Percentiles rank a stretch among this genome's conserved stretches.
Evolutionary conservation across 805 yeast genomes (phyloP).

Genomic region (Brettanomyces nanus): DNA sequence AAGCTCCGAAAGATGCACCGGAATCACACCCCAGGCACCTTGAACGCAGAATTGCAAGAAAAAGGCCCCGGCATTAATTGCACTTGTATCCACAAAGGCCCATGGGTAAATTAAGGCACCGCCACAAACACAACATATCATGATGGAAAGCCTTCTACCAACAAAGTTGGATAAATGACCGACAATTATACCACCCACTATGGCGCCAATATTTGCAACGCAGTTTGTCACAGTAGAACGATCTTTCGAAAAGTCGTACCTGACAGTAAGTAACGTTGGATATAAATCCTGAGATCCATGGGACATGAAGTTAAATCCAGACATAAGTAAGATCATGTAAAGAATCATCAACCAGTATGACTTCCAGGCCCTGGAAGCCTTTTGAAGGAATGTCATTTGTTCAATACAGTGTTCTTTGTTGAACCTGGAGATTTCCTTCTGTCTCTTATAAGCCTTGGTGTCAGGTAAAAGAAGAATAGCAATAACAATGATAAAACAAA

Average conservation of each 20-base stretch:
- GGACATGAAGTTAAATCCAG: slow-evolving; percentile 55
- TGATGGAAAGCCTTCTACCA: slow-evolving; percentile 48
- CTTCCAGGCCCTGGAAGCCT: slow-evolving; percentile 30
- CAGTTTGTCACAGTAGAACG: slow-evolving; percentile 47
- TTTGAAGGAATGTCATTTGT: slow-evolving; percentile 26
- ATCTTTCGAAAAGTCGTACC: slow-evolving; percentile 33
- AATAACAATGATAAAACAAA: slow-evolving; percentile 32
- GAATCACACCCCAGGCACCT: slow-evolving; percentile 65
- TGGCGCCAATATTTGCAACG: slow-evolving; percentile 52
- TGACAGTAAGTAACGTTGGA: slow-evolving; percentile 45
- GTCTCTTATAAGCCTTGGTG: slow-evolving; percentile 43
- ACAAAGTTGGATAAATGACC: slow-evolving; percentile 48
- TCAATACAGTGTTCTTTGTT: slow-evolving; percentile 23
- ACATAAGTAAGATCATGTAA: slow-evolving; percentile 51
- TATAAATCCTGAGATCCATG: slow-evolving; percentile 60
- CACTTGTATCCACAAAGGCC: slow-evolving; percentile 40
- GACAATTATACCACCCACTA: slow-evolving; percentile 45
- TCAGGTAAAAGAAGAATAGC: slow-evolving; percentile 40
- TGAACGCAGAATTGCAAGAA: slow-evolving; percentile 57
- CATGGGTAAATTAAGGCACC: slow-evolving; percentile 60
- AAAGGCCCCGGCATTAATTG: slow-evolving; percentile 51
- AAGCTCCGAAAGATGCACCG: slow-evolving; percentile 53
- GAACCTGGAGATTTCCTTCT: slow-evolving; percentile 28
- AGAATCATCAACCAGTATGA: slow-evolving; percentile 51
- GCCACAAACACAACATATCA: slow-evolving; percentile 44